A percentile compares a stretch with the other conserved stretches of the same genome.
These are phyloP conservation scores for Micractinium conductrix DNA, from an alignment of 139 green algal species.

Conservation along the genomic window DNA sequence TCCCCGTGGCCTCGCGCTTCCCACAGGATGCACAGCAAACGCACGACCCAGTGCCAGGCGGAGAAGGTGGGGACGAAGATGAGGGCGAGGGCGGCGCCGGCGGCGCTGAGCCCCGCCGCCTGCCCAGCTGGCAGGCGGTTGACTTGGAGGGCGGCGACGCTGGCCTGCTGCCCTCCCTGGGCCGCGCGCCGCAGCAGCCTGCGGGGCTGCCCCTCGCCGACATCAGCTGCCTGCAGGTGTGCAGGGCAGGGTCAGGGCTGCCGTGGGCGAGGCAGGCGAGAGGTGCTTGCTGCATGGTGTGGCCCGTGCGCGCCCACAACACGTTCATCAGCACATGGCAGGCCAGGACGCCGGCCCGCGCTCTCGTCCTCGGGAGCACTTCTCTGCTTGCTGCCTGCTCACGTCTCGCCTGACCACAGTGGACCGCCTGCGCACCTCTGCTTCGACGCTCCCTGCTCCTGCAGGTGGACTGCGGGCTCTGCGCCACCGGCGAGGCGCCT, in stretches of 20 bases:
- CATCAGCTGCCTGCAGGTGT: slow-evolving; percentile 5
- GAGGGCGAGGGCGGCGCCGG: not conserved
- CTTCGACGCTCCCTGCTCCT: not conserved
- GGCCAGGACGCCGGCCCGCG: too few relatives aligned
- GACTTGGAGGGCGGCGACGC: not conserved
- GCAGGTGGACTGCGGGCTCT: slow-evolving; percentile 15
- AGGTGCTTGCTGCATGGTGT: too few relatives aligned
- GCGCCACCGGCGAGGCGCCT: not conserved
- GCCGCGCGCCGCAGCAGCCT: not conserved
- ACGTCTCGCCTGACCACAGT: not conserved
- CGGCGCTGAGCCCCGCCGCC: not conserved
- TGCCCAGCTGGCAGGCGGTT: not conserved
- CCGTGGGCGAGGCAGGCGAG: not conserved
- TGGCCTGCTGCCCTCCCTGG: not conserved
- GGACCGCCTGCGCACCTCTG: not conserved
- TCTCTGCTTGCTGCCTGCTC: not conserved
- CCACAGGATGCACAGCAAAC: too few relatives aligned
- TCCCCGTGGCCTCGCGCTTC: too few relatives aligned
- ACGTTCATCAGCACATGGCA: too few relatives aligned
- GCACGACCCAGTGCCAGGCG: not conserved
- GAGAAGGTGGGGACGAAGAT: not conserved
- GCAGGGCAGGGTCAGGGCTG: not conserved
- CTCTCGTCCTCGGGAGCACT: not conserved
- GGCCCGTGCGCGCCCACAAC: too few relatives aligned
- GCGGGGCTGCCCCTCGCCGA: not conserved